These are phyloP conservation scores for Tulasnella sp. DNA, from an alignment of 768 basidiomycete genomes.

Conservation along the genomic window DNA sequence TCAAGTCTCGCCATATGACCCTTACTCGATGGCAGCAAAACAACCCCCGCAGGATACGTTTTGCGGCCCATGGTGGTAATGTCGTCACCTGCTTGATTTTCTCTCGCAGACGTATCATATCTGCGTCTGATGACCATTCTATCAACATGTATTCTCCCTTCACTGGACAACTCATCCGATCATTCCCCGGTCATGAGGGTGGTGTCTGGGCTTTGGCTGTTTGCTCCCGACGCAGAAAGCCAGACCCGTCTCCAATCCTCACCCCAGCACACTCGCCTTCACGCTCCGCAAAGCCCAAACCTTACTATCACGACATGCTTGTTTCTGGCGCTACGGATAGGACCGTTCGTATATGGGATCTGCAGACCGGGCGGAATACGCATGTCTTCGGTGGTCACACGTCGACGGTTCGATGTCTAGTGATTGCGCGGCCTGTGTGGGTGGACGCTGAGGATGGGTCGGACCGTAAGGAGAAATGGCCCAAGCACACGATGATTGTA, in stretches of 20 bases:
- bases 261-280: conserved; percentile 10
- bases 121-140: conserved; percentile 92
- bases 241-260: conserved; percentile 28
- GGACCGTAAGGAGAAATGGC: conserved; percentile 56
- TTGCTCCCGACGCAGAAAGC: conserved; percentile 30
- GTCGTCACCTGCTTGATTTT: conserved; percentile 96
- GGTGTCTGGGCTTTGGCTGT: conserved; percentile 34
- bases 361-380: conserved; percentile 64
- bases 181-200: conserved; percentile 36
- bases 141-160: conserved; percentile 90
- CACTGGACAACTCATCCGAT: conserved; percentile 59
- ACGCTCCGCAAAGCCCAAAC: background rate
- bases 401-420: conserved; percentile 88
- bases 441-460: conserved; percentile 62
- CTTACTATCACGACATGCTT: conserved; percentile 27
- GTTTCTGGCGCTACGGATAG: conserved; percentile 91
- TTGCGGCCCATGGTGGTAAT: conserved; percentile 75
- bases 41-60: conserved; percentile 57
- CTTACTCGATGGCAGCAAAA: conserved; percentile 37
- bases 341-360: conserved; percentile 85
- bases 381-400: conserved; percentile 96
- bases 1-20: conserved; percentile 79
- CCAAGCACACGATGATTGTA: conserved; percentile 57
- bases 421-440: conserved; percentile 89
- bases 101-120: conserved; percentile 89